A percentile compares a stretch with the other conserved stretches of the same genome.
phyloP scores from a whole-genome alignment of 352 stramenopile genomes.

The Halophytophthora batemanensis region DNA sequence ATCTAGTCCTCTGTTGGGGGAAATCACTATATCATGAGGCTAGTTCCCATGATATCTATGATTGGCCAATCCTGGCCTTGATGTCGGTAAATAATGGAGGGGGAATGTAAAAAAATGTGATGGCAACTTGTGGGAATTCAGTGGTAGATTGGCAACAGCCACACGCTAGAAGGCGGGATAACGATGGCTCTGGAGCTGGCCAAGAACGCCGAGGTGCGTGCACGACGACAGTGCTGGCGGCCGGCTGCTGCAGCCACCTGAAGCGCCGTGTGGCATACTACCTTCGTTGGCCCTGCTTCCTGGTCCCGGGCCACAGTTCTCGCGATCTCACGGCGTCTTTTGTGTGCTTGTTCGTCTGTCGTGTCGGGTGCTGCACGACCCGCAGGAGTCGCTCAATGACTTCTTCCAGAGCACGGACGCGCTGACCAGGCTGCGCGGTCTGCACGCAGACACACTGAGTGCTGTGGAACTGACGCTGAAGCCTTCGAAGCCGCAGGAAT shows the following conservation, averaged over 20 bases:
- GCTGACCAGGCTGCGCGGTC: constrained; percentile 39
- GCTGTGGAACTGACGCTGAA: constrained; percentile 32
- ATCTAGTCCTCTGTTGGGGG: no score
- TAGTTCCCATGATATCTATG: no score
- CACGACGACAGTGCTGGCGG: neutral
- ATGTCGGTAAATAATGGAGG: no score
- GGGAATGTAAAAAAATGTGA: no score
- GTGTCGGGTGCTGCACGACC: constrained; percentile 5
- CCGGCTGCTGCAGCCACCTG: neutral
- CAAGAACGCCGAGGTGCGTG: constrained; percentile 53
- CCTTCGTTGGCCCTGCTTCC: neutral
- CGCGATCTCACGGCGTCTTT: neutral
- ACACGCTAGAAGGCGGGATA: no score
- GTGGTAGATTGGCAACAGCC: no score
- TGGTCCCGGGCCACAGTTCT: neutral
- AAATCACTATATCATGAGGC: no score
- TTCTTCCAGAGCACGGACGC: constrained; percentile 64
- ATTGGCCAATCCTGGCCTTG: no score
- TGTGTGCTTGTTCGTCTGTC: neutral
- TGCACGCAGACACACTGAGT: constrained; percentile 39
- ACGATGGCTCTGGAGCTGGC: constrained; percentile 63
- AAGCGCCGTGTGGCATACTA: neutral
- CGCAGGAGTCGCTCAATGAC: constrained; percentile 46
- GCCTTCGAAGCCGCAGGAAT: constrained; percentile 32
- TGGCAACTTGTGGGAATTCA: no score